Conservation (phyloP, 1,284 basidiomycete species). For the Cutaneotrichosporon mucoides region DNA sequence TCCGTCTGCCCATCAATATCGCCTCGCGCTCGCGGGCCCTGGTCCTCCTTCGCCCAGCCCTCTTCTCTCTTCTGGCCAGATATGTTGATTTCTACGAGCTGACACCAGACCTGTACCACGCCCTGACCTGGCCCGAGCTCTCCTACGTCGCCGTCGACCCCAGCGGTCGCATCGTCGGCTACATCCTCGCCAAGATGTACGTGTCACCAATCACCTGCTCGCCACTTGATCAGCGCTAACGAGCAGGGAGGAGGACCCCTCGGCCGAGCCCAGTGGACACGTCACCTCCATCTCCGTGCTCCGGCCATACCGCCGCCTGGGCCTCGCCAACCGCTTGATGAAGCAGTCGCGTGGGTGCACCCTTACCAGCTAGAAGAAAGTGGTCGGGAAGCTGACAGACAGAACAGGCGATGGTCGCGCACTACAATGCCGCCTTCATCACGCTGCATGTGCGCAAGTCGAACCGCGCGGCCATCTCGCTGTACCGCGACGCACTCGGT, state of each 20-base stretch:
- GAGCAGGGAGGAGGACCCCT: slow-evolving; percentile 65
- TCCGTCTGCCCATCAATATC: too few species aligned
- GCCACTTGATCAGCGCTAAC: not conserved
- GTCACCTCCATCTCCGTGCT: slow-evolving; percentile 89
- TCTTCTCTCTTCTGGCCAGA: too few species aligned
- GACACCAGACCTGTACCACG: slow-evolving; percentile 74
- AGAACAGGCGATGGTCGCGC: slow-evolving; percentile 83
- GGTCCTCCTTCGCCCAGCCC: too few species aligned
- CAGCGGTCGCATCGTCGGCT: slow-evolving; percentile 84
- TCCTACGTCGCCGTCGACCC: slow-evolving; percentile 92
- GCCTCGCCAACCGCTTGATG: slow-evolving; percentile 85
- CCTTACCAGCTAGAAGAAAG: too few species aligned
- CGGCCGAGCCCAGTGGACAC: slow-evolving; percentile 67
- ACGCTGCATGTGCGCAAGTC: slow-evolving; percentile 82
- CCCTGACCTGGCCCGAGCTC: slow-evolving; percentile 86
- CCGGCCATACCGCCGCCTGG: slow-evolving; percentile 74
- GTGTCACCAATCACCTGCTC: too few species aligned
- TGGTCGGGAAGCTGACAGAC: not conserved
- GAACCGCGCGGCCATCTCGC: slow-evolving; percentile 73
- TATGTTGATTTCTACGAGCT: not conserved
- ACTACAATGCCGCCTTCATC: slow-evolving; percentile 71
- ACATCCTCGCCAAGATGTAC: slow-evolving; percentile 90
- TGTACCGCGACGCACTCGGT: slow-evolving; percentile 79
- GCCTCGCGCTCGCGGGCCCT: too few species aligned
- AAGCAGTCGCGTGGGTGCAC: slow-evolving; percentile 63